Percentiles rank a stretch among this genome's conserved stretches.
phyloP scores from a whole-genome alignment of 805 yeast genomes.

The Kazachstania viticola region DNA sequence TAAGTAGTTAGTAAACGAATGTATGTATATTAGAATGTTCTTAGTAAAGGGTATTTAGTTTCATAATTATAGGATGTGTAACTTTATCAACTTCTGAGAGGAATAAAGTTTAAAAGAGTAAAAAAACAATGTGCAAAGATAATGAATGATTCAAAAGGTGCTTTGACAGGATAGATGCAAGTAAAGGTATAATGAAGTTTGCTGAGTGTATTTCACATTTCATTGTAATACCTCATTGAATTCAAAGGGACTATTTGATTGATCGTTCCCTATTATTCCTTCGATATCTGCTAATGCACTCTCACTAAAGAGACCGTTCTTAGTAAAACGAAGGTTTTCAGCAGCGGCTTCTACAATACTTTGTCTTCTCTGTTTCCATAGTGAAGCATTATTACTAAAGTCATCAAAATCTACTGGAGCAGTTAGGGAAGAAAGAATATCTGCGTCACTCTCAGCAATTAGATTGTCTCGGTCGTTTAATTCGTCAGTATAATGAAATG shows the following conservation, averaged over 20 bases:
- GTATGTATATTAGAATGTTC: too few species aligned
- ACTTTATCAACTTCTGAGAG: too few species aligned
- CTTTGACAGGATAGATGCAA: too few species aligned
- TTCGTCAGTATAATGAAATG: conserved; percentile 3
- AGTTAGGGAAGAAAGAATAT: conserved; percentile 24
- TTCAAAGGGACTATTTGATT: conserved; percentile 12
- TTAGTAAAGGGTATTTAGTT: too few species aligned
- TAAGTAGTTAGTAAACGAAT: too few species aligned
- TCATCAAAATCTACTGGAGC: conserved; percentile 24
- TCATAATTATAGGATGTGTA: too few species aligned
- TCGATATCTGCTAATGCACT: conserved; percentile 65
- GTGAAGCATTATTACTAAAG: conserved; percentile 14
- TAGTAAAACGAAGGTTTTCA: conserved; percentile 66
- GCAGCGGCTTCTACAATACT: conserved; percentile 64
- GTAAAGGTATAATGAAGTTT: too few species aligned
- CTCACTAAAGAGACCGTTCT: conserved; percentile 67
- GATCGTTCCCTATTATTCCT: conserved; percentile 30
- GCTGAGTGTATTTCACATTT: too few species aligned
- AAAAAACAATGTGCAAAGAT: too few species aligned
- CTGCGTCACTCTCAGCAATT: conserved; percentile 17
- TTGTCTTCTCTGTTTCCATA: conserved; percentile 46
- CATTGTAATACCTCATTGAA: conserved; percentile 20
- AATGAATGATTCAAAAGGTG: too few species aligned
- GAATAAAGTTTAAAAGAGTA: background rate
- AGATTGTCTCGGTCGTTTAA: conserved; percentile 4